Evolutionary conservation across 257 asterid species (phyloP), one percentile per base, ranked within the genome.

Genomic region (Salvia miltiorrhiza): DNA sequence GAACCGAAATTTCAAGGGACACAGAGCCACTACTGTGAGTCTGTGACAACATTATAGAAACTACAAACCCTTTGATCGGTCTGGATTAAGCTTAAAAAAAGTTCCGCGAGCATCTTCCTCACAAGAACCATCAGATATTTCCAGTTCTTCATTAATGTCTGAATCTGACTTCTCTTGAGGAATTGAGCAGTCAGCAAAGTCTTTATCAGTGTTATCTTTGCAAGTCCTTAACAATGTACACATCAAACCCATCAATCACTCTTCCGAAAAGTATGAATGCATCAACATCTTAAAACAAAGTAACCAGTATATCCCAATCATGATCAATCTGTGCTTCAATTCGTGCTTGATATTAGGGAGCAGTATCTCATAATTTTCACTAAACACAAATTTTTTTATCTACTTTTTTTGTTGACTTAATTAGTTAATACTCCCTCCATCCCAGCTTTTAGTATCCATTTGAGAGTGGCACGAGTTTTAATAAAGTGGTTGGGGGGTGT

Each of bases 141-240:
- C 95, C 75, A 92, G 80, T 81, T 92, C 97, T 53, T 76, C 77
- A 74, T 92, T 92, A 63, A 92, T 92, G 53, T 83, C 96, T 19
- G 93, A 80, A 73, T 92, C 77, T 73, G 97, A 86, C 81, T 84
- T 89, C 88, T 92, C 97, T 92, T 92, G 97, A 41, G 94, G 92
- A 78, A 87, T 84, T 63, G 90, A 80, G 84, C 97, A 92, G 65
- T 84, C 87, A 63, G 92, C 85, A 81, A 84, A 84, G 70, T 77
- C 87, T 77, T 70, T 83, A 79, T 86, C 97, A 58, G 74, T 71
- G 77, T 89, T 92, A 77, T 92, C 88, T 82, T 77, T 82, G 83
- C 97, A 92, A 73, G 81, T 79, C 97, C 97, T 91, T 80, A 55
- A 78, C 67, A 73, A 40, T 40, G 62, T 21, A 69, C 9, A 21